Percentiles rank a stretch among this genome's conserved stretches.
Conservation (phyloP, 2,329 filamentous ascomycete genomes). For the Arthroderma sp. region DNA sequence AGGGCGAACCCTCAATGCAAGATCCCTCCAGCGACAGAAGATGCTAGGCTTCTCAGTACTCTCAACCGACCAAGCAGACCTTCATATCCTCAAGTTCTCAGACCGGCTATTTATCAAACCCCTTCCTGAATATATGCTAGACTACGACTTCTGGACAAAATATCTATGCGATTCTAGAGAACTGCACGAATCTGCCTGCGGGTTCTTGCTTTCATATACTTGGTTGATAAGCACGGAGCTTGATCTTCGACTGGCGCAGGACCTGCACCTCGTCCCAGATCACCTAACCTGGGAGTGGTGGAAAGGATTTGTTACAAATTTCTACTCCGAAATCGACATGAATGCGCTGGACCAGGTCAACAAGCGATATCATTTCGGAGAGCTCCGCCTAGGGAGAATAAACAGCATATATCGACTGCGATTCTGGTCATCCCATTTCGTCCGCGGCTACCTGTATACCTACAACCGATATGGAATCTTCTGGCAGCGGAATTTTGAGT, state of each 20-base stretch:
- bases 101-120: slow-evolving; percentile 17
- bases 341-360: slow-evolving; percentile 23
- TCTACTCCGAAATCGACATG: slow-evolving; percentile 17
- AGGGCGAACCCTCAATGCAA: slow-evolving; percentile 13
- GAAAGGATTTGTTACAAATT: slow-evolving; percentile 21
- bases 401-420: slow-evolving; percentile 31
- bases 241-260: slow-evolving; percentile 26
- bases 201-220: slow-evolving; percentile 30
- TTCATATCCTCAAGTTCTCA: slow-evolving; percentile 16
- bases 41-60: slow-evolving; percentile 13
- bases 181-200: slow-evolving; percentile 20
- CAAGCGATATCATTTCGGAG: slow-evolving; percentile 30
- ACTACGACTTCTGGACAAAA: slow-evolving; percentile 13
- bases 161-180: slow-evolving; percentile 12
- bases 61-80: slow-evolving; percentile 15
- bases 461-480: slow-evolving; percentile 28
- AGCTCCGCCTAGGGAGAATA: slow-evolving; percentile 31
- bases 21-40: slow-evolving; percentile 15
- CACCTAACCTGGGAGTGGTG: slow-evolving; percentile 27
- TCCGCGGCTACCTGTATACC: slow-evolving; percentile 18
- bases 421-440: slow-evolving; percentile 16
- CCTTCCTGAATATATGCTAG: slow-evolving; percentile 15
- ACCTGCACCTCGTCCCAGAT: slow-evolving; percentile 19
- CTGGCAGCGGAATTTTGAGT: slow-evolving; percentile 32
- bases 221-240: slow-evolving; percentile 28